phyloP scores from a whole-genome alignment of 148 eudicot genomes.

The Rhododendron williamsianum region DNA sequence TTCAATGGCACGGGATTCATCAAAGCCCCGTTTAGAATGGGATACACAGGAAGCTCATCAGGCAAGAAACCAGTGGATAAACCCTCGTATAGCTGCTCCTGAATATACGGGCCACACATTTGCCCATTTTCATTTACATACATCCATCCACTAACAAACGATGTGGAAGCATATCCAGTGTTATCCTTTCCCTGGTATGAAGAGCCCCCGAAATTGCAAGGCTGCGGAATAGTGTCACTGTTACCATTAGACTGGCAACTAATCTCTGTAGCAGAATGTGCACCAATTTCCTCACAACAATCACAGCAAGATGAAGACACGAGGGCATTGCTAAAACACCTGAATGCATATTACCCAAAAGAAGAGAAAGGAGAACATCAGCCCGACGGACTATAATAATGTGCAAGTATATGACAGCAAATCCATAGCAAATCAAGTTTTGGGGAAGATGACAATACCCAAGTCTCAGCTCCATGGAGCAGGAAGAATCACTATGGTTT shows the following conservation, averaged over 20 bases:
- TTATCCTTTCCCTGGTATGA: slow-evolving; percentile 23
- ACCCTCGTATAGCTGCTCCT: slow-evolving; percentile 82
- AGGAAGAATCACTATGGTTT: slow-evolving; percentile 7
- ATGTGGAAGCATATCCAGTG: slow-evolving; percentile 19
- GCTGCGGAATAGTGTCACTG: slow-evolving; percentile 26
- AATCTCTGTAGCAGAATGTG: slow-evolving; percentile 33
- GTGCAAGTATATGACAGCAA: neutral
- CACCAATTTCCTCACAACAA: slow-evolving; percentile 21
- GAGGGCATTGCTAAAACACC: slow-evolving; percentile 4
- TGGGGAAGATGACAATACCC: slow-evolving; percentile 5
- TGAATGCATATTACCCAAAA: neutral
- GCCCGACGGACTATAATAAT: neutral
- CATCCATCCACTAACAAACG: slow-evolving; percentile 85
- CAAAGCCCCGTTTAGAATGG: slow-evolving; percentile 55
- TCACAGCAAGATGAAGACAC: slow-evolving; percentile 31
- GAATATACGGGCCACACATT: slow-evolving; percentile 91
- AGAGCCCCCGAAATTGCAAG: slow-evolving; percentile 25
- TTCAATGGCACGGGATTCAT: slow-evolving; percentile 65
- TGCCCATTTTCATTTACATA: slow-evolving; percentile 75
- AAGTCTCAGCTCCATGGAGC: slow-evolving; percentile 8
- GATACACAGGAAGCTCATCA: slow-evolving; percentile 79
- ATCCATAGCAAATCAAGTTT: neutral
- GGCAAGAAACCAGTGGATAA: slow-evolving; percentile 77
- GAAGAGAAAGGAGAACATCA: neutral
- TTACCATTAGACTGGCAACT: slow-evolving; percentile 44